Base-by-base conservation (phyloP, 169 alveolate species). In the Eimeria sp. region DNA sequence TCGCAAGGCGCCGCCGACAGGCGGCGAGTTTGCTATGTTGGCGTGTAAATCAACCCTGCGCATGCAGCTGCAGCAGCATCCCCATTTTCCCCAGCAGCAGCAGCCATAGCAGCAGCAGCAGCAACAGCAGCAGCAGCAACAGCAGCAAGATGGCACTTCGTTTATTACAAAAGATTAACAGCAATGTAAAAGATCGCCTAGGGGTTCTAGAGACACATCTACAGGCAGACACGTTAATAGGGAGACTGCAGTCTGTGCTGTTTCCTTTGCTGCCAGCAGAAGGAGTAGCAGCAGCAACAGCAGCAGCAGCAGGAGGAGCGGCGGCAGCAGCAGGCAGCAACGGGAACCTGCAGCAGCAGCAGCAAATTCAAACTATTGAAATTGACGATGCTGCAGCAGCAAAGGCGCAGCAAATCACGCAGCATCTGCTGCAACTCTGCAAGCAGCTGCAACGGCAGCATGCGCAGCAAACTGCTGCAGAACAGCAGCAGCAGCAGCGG, bases 401-500 rank as follows among this genome's bases (percentile, higher is more conserved):
- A 43, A 78, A 78, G 47, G 67, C 45, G 88, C 88, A 78, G 88
- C 88, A 40, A 40, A 22, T 78, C 34, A 16, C 27, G 65, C 88
- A 78, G 88, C 88, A 78, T 61, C 88, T 78, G 88, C 88, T 78
- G 88, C 88, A 10, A 65, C 88, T 78, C 5, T 78, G 88, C 63
- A 40, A 47, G 47, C 88, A 78, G 88, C 88, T 78, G 88, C 88
- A 78, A 57, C 88, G 45, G n/a, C n/a, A n/a, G 88, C 88, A 78
- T 40, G 65, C 22, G 88, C 88, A 78, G 88, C 88, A 78, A 57
- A 34, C 65, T 43, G 65, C 88, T 16, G 49, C 40, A 4, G 88
- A 78, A 30, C 65, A 40, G 65, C 58, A 78, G 88, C 88, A 45
- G 88, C 88, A 78, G 65, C 88, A 78, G 88, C 58, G 45, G n/a